Percentiles rank a stretch among this genome's conserved stretches.
Evolutionary conservation across 2,329 filamentous ascomycete species (phyloP).

Genomic region (Sporothrix pallida): DNA sequence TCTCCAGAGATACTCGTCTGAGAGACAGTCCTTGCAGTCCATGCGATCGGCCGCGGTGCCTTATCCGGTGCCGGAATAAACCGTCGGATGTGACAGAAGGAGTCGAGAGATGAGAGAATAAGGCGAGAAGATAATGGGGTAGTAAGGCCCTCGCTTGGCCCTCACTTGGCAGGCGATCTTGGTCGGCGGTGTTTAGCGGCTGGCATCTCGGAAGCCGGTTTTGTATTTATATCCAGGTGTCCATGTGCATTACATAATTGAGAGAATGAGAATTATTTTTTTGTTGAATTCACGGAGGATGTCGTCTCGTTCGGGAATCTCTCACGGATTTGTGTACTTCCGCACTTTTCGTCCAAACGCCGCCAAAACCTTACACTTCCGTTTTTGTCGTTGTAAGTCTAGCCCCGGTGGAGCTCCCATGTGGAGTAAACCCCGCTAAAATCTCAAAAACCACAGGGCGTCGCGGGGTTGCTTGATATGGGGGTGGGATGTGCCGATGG

Average conservation of each 20-base stretch:
- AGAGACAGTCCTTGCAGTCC: constrained; percentile 30
- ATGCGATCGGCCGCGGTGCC: constrained; percentile 10
- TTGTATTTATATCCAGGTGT: neutral
- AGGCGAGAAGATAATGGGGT: neutral
- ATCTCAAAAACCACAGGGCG: neutral
- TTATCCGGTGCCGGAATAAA: constrained; percentile 12
- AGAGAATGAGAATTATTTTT: neutral
- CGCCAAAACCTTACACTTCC: neutral
- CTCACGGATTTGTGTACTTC: constrained; percentile 12
- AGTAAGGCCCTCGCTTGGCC: neutral
- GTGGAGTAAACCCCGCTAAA: constrained; percentile 18
- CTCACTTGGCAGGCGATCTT: neutral
- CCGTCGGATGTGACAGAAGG: no score
- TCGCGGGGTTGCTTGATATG: neutral
- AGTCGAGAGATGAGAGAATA: neutral
- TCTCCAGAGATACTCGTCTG: constrained; percentile 32
- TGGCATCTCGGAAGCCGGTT: constrained; percentile 17
- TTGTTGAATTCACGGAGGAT: neutral
- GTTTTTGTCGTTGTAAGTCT: neutral
- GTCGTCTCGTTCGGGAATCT: neutral
- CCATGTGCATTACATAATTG: neutral
- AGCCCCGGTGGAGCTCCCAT: neutral
- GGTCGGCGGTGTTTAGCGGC: neutral
- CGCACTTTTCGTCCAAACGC: neutral
- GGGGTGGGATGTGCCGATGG: constrained; percentile 17